Evolutionary conservation across 164 flowering plant genomes (phyloP).

Genomic region (Cinnamomum micranthum): DNA sequence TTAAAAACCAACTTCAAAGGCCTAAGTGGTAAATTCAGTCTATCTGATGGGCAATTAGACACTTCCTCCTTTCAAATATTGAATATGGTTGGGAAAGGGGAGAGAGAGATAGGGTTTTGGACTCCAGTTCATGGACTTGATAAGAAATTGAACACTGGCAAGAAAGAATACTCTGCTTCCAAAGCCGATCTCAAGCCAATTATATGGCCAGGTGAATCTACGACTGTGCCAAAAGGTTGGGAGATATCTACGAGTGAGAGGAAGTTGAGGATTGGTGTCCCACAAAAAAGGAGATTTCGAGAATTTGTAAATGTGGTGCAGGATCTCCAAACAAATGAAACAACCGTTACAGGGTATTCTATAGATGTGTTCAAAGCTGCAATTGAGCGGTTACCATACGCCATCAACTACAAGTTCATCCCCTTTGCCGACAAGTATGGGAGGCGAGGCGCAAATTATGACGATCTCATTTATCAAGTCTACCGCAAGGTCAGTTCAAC

Average conservation of each 20-base stretch:
- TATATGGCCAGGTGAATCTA: slow-evolving; percentile 40
- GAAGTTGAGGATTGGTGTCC: slow-evolving; percentile 30
- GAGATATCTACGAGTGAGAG: slow-evolving; percentile 25
- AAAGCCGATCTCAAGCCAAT: slow-evolving; percentile 10
- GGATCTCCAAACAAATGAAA: slow-evolving; percentile 3
- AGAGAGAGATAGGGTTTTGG: slow-evolving; percentile 40
- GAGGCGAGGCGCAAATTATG: background rate
- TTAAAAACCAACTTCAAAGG: slow-evolving; percentile 24
- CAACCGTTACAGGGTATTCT: slow-evolving; percentile 12
- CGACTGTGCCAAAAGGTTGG: slow-evolving; percentile 27
- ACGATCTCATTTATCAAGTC: slow-evolving; percentile 6
- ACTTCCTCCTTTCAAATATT: slow-evolving; percentile 26
- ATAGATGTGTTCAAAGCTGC: slow-evolving; percentile 18
- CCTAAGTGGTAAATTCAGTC: slow-evolving; percentile 32
- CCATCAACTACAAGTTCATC: slow-evolving; percentile 10
- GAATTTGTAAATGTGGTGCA: slow-evolving; percentile 27
- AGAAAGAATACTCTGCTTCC: background rate
- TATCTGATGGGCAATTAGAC: slow-evolving; percentile 28
- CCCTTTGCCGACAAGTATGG: slow-evolving; percentile 4
- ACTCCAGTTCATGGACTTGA: slow-evolving; percentile 22
- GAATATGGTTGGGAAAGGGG: slow-evolving; percentile 30
- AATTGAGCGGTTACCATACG: slow-evolving; percentile 12
- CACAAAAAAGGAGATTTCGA: slow-evolving; percentile 22
- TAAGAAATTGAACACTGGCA: background rate
- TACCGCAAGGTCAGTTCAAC: background rate